phyloP scores from a whole-genome alignment of 202 grass and related monocot genomes.

The Cymbopogon flexuosus region DNA sequence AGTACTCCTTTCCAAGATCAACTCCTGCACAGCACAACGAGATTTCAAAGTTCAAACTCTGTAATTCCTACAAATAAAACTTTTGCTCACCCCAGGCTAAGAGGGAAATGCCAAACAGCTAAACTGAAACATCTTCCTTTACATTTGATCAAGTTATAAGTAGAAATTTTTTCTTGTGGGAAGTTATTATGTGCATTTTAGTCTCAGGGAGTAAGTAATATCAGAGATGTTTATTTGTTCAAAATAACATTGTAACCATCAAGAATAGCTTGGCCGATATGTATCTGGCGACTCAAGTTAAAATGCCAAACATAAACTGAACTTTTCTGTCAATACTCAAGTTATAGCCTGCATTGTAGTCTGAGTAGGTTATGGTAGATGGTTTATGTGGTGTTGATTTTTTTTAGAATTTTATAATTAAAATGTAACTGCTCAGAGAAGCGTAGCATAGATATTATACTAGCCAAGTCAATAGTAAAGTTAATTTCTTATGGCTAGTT shows the following conservation, averaged over 20 bases:
- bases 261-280: neutral
- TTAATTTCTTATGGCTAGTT: constrained; percentile 18
- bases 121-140: constrained; percentile 21
- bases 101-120: neutral
- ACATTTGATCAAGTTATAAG: constrained; percentile 19
- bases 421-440: constrained; percentile 4
- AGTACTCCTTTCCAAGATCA: constrained; percentile 44
- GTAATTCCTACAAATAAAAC: neutral
- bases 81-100: neutral
- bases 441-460: neutral
- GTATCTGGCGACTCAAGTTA: neutral
- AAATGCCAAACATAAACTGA: constrained; percentile 13
- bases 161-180: neutral
- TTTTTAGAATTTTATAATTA: neutral
- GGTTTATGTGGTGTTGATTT: neutral
- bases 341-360: neutral
- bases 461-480: neutral
- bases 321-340: constrained; percentile 6
- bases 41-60: neutral
- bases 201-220: neutral
- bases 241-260: constrained; percentile 11
- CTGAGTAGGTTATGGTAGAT: neutral
- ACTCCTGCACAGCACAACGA: constrained; percentile 5
- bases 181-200: constrained; percentile 3
- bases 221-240: constrained; percentile 13